These are phyloP conservation scores for Solanum tacnaense DNA, from an alignment of 257 asterid species.

Conservation along the genomic window DNA sequence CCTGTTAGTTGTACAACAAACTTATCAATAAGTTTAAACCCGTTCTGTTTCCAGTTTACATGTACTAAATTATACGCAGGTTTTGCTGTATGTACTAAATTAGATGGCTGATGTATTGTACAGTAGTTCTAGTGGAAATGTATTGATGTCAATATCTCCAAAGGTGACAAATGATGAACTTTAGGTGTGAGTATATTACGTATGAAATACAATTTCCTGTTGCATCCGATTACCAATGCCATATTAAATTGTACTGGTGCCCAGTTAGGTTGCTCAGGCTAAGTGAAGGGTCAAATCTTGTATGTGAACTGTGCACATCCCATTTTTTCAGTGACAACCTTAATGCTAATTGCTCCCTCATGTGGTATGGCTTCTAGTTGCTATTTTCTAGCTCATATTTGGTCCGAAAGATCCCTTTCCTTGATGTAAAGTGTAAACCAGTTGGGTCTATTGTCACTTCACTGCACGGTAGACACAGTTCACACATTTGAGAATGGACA, in stretches of 20 bases:
- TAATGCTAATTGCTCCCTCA: background rate
- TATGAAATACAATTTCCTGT: background rate
- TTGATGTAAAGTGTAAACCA: background rate
- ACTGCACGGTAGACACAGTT: background rate
- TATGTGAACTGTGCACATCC: background rate
- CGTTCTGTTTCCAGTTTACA: background rate
- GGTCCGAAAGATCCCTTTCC: background rate
- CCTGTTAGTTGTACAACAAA: background rate
- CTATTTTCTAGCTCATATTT: background rate
- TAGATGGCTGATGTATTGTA: background rate
- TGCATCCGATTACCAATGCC: background rate
- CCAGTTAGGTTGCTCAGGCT: background rate
- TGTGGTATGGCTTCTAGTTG: background rate
- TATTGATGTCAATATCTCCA: background rate
- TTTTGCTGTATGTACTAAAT: background rate
- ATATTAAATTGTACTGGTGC: background rate
- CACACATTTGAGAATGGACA: background rate
- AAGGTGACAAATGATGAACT: background rate
- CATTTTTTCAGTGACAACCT: background rate
- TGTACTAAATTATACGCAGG: background rate
- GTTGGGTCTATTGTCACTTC: background rate
- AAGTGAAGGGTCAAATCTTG: background rate
- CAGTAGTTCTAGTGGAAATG: background rate
- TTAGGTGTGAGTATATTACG: background rate
- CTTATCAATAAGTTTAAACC: background rate